Percentiles rank a stretch among this genome's conserved stretches.
Evolutionary conservation across 805 yeast species (phyloP).

Genomic region (Cyberlindnera galapagoensis): DNA sequence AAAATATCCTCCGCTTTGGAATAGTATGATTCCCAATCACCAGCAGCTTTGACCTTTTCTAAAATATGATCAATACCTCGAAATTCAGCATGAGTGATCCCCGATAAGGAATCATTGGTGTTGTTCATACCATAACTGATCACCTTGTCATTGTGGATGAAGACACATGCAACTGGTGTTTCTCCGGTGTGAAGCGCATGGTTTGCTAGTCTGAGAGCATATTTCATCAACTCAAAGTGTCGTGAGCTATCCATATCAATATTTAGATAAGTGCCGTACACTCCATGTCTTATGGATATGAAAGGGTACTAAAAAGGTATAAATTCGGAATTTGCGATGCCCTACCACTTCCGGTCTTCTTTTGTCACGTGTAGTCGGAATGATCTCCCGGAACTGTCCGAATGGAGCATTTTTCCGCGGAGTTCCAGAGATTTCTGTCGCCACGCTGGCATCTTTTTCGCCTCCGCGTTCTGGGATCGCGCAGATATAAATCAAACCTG

Average conservation of each 20-base stretch:
- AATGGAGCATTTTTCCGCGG: conserved; percentile 1
- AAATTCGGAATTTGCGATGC: too few relatives aligned
- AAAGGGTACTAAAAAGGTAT: too few relatives aligned
- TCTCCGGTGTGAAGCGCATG: conserved; percentile 61
- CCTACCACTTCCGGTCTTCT: too few relatives aligned
- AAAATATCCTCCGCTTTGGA: conserved; percentile 32
- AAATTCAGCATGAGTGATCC: conserved; percentile 91
- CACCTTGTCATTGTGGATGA: conserved; percentile 47
- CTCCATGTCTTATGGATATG: too few relatives aligned
- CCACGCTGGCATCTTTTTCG: conserved; percentile 8
- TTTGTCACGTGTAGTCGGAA: too few relatives aligned
- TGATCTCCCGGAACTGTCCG: not conserved
- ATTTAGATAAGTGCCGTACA: too few relatives aligned
- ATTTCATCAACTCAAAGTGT: conserved; percentile 37
- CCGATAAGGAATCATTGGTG: conserved; percentile 79
- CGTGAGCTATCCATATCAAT: too few relatives aligned
- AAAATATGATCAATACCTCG: conserved; percentile 60
- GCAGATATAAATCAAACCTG: conserved; percentile 3
- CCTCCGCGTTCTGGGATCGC: conserved; percentile 13
- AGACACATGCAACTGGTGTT: conserved; percentile 81
- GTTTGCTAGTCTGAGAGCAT: conserved; percentile 51
- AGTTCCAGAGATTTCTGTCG: not conserved
- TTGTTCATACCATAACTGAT: conserved; percentile 78
- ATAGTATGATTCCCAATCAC: conserved; percentile 13
- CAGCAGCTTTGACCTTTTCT: conserved; percentile 23